Conservation (phyloP, 2,329 filamentous ascomycete species). For the Xylariales sp. region DNA sequence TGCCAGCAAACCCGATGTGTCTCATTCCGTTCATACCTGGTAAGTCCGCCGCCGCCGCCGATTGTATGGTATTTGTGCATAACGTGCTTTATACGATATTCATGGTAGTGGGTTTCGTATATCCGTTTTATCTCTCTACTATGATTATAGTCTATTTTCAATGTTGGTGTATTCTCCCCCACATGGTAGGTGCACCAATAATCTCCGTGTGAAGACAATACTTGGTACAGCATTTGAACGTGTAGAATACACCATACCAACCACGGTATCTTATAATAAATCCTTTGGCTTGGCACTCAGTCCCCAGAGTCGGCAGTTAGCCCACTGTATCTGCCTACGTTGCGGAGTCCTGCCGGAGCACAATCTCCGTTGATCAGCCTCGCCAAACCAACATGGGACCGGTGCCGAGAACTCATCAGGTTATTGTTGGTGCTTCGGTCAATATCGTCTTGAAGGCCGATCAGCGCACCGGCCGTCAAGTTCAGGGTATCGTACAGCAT, state of each 20-base stretch:
- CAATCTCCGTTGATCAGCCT: neutral
- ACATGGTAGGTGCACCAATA: neutral
- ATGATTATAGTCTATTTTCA: neutral
- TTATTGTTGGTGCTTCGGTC: constrained; percentile 71
- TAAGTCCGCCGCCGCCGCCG: too few species aligned
- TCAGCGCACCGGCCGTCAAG: constrained; percentile 78
- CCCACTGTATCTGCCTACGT: neutral
- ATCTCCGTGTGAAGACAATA: neutral
- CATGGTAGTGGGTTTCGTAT: neutral
- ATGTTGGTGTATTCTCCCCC: neutral
- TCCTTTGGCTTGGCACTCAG: constrained; percentile 7
- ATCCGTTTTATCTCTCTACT: neutral
- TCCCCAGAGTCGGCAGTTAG: neutral
- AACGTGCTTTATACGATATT: neutral
- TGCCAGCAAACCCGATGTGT: constrained; percentile 12
- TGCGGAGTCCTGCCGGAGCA: neutral
- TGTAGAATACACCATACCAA: constrained; percentile 9
- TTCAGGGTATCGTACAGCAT: constrained; percentile 73
- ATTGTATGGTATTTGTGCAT: too few species aligned
- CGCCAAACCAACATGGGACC: constrained; percentile 18
- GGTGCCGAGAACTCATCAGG: constrained; percentile 62
- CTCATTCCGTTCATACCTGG: neutral
- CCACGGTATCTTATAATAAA: neutral
- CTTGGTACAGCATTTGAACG: neutral
- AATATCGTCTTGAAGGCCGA: constrained; percentile 82